A percentile compares a stretch with the other conserved stretches of the same genome.
phyloP scores from a whole-genome alignment of 352 stramenopile genomes.

The Globisporangium ultimum region DNA sequence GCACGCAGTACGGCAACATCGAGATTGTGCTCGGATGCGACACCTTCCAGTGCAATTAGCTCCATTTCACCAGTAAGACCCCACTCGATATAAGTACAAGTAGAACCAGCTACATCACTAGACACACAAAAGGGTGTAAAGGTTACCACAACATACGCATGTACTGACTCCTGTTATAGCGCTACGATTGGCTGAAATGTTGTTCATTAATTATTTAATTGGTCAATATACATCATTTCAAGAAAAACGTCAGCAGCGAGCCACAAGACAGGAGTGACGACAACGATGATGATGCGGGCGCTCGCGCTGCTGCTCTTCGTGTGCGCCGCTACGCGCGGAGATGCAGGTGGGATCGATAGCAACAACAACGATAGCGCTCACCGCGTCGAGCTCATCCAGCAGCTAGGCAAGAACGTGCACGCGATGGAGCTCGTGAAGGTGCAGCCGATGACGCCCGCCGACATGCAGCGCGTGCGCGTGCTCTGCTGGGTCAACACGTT shows the following conservation, averaged over 20 bases:
- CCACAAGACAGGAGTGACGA: not conserved
- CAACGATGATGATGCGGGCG: not conserved
- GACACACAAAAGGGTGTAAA: too few species aligned
- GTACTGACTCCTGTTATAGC: not conserved
- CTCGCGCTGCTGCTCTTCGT: not conserved
- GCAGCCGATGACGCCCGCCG: conserved; percentile 32
- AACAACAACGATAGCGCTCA: not conserved
- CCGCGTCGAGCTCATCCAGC: conserved; percentile 25
- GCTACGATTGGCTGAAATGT: not conserved
- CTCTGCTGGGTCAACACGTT: conserved; percentile 88
- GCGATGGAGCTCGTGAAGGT: conserved; percentile 75
- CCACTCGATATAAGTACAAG: not conserved
- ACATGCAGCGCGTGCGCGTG: conserved; percentile 47
- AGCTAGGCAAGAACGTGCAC: conserved; percentile 56
- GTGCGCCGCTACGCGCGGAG: not conserved
- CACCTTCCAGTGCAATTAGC: conserved; percentile 52
- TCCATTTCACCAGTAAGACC: not conserved
- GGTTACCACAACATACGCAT: too few species aligned
- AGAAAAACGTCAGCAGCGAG: not conserved
- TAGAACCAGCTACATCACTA: too few species aligned
- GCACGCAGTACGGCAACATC: conserved; percentile 55
- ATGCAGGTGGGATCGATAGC: not conserved
- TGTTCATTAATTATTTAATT: not conserved
- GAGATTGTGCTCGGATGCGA: conserved; percentile 70
- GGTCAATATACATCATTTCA: not conserved